phyloP scores from a whole-genome alignment of 305 asterid genomes.

The Fraxinus sp. region DNA sequence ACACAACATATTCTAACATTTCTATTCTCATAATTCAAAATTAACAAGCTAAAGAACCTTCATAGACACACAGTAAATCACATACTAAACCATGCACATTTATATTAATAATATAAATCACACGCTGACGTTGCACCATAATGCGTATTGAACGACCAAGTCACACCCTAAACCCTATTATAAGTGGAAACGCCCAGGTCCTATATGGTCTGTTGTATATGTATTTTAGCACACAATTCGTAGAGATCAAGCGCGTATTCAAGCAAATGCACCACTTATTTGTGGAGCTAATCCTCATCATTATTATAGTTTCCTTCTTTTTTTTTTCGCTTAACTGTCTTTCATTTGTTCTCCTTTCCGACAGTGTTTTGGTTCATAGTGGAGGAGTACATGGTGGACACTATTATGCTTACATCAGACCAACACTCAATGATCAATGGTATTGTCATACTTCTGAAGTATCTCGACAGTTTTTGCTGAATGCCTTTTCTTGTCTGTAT shows the following conservation, averaged over 20 bases:
- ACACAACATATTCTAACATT: neutral
- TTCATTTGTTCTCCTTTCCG: neutral
- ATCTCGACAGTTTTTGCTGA: neutral
- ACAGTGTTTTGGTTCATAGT: conserved; percentile 46
- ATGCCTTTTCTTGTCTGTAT: neutral
- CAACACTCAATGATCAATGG: conserved; percentile 43
- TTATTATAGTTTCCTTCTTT: neutral
- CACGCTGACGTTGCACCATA: neutral
- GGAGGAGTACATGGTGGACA: conserved; percentile 56
- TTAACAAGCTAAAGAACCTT: neutral
- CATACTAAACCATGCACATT: neutral
- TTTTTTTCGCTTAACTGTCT: neutral
- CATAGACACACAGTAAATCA: neutral
- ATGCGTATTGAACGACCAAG: neutral
- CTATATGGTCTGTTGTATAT: neutral
- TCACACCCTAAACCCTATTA: neutral
- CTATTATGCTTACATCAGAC: conserved; percentile 59
- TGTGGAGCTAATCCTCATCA: neutral
- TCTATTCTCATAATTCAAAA: neutral
- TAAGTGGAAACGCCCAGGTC: neutral
- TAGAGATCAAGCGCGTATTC: neutral
- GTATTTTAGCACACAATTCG: neutral
- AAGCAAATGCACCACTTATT: neutral
- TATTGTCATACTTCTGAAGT: conserved; percentile 18
- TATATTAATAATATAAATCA: neutral